Evolutionary conservation across 2,329 filamentous ascomycete species (phyloP), one percentile per base, ranked within the genome.

Genomic region (Gaeumannomyces tritici): DNA sequence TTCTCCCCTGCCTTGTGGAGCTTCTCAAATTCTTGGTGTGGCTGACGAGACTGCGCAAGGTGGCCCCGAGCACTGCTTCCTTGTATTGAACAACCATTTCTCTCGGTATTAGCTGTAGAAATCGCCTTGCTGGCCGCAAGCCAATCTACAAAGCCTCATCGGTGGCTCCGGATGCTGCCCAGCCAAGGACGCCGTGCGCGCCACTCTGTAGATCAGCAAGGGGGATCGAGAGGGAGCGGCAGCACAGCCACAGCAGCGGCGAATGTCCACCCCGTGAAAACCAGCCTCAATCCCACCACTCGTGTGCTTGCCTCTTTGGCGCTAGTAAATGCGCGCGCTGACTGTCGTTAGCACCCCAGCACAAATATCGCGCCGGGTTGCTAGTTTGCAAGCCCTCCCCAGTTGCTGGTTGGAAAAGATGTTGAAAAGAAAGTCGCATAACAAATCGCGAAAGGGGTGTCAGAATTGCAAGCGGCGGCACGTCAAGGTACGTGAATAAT

Each of bases 391-490:
- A 4, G 42, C 42, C 42, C 18, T 11, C 4, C 12, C 12, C 2
- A 33, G 31, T 9, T 51, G 2, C 13, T 3, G 35, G 12, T 51
- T 6, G 2, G 42, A 11, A 51, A 51, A 51, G 42, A 51, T 33
- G 61, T 31, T 60, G 28, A 62, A 73, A 62, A 66, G 71, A 61
- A 65, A 70, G 63, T 68, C 71, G 55, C 72, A 74, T 61, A 73
- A 68, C 59, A 74, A 74, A 64, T 73, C 72, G 12, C 68, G 72
- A 21, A 69, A 68, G 54, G 72, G 72, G 21, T 74, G 72, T 61
- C 60, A 68, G 33, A 72, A 72, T 55, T 74, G 72, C 63, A 74
- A 74, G 60, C 70, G 70, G 60, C 70, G 72, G 65, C 72, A 73
- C 55, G 71, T 70, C n/a, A 74, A 73, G 65, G 70, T 70, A 62